Evolutionary conservation across 2,329 filamentous ascomycete genomes (phyloP), one percentile per base, ranked within the genome.

Genomic region (Thelonectria blattea): DNA sequence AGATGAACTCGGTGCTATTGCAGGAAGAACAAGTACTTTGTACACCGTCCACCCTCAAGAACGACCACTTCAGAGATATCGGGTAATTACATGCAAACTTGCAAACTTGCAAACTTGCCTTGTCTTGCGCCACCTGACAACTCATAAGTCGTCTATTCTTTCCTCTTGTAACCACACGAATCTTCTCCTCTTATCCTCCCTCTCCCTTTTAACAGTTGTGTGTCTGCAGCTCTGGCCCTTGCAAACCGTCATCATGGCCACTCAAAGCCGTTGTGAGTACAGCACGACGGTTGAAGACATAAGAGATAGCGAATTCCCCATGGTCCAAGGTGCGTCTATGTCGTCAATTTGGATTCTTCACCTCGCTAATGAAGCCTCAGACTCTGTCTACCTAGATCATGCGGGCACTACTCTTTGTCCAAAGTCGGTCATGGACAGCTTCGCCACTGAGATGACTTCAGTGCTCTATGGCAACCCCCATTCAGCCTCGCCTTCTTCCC

Each of bases 381-480:
- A 85, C 53, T 87, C 86, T 10, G 82, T 88, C 48, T 98, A 97
- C 74, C 88, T 98, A 58, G 94, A 98, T 70, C 93, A 98, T 89
- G 93, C 93, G 0, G 94, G 93, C n/a, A 91, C 92, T n/a, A 94
- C 93, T 0, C 81, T 91, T 1, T 92, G 91, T 72, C 82, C 92
- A 43, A 94, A 90, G 74, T 93, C 91, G 30, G 78, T 95, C 22
- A 88, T 98, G 75, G 90, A 94, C 65, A 81, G 79, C 22, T 97
- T 96, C 76, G 87, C 91, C 9, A 75, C 79, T n/a, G 91, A 95
- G 61, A 89, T 97, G 83, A 88, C 89, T 24, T 81, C 85, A 4
- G 91, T 88, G 68, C 80, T 98, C 0, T 93, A 93, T 67, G 94
- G 93, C 39, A 98, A 98, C 64, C 94, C 94, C 1, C 94, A 98